Evolutionary conservation across 2,329 filamentous ascomycete genomes (phyloP).

Genomic region (Nothophoma quercina): DNA sequence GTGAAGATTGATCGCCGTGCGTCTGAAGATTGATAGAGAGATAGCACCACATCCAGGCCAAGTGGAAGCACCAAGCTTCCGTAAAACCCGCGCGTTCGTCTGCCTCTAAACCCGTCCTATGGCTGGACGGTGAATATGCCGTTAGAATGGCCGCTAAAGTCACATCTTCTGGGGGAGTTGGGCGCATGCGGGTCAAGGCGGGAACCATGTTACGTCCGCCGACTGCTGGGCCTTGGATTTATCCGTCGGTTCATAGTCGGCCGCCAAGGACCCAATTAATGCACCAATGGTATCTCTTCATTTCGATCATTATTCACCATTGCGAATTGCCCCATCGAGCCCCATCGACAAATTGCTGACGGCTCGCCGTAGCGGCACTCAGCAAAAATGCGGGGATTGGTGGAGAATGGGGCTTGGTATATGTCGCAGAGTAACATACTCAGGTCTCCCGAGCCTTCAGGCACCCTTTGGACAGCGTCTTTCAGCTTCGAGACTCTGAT

Average conservation of each 20-base stretch:
- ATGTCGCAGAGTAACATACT: conserved; percentile 10
- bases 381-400: conserved; percentile 35
- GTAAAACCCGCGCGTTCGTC: conserved; percentile 42
- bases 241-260: conserved; percentile 35
- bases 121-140: conserved; percentile 51
- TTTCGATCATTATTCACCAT: conserved; percentile 18
- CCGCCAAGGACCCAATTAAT: conserved; percentile 32
- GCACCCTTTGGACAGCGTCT: conserved; percentile 15
- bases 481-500: conserved; percentile 15
- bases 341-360: conserved; percentile 38
- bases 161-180: conserved; percentile 36
- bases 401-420: conserved; percentile 34
- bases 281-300: conserved; percentile 35
- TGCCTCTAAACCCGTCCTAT: conserved; percentile 43
- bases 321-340: conserved; percentile 29
- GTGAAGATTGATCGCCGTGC: conserved; percentile 41
- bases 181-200: conserved; percentile 34
- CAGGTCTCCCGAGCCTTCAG: conserved; percentile 12
- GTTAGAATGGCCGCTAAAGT: conserved; percentile 36
- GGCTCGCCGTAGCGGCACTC: conserved; percentile 20
- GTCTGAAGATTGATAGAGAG: conserved; percentile 45
- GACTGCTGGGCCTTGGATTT: conserved; percentile 38
- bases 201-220: conserved; percentile 28
- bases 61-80: conserved; percentile 42
- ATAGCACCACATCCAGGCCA: conserved; percentile 42